phyloP scores from a whole-genome alignment of 768 basidiomycete species.

The Hysterangium stoloniferum region DNA sequence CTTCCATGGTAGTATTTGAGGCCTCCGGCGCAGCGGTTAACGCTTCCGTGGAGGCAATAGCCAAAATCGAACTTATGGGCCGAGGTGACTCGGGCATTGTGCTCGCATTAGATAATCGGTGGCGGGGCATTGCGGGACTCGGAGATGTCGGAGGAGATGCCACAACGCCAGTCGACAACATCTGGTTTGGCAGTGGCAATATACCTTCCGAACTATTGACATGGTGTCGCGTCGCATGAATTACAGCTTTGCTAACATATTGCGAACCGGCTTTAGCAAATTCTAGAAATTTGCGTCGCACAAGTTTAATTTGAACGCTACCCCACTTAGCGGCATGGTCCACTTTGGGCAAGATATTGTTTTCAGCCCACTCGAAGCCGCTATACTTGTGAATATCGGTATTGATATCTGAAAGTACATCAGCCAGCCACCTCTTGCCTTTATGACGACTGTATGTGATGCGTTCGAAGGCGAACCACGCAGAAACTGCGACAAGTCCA shows the following conservation, averaged over 20 bases:
- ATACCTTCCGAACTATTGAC: not conserved
- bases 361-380: conserved; percentile 18
- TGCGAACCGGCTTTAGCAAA: not conserved
- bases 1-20: not conserved
- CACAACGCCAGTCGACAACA: not conserved
- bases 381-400: conserved; percentile 21
- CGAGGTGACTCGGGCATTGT: not conserved
- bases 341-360: not conserved
- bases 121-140: too few relatives aligned
- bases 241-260: not conserved
- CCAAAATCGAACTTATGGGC: not conserved
- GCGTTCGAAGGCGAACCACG: conserved; percentile 68
- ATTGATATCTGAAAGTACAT: conserved; percentile 41
- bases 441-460: conserved; percentile 55
- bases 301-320: not conserved
- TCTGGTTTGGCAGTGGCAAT: not conserved
- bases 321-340: not conserved
- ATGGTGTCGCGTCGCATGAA: not conserved
- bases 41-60: conserved; percentile 21
- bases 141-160: not conserved
- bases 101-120: not conserved
- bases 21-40: conserved; percentile 19
- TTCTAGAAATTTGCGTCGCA: not conserved
- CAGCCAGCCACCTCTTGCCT: conserved; percentile 64
- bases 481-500: conserved; percentile 60